Evolutionary conservation across 179 eudicot genomes (phyloP).

Genomic region (Heliamphora pulchella): DNA sequence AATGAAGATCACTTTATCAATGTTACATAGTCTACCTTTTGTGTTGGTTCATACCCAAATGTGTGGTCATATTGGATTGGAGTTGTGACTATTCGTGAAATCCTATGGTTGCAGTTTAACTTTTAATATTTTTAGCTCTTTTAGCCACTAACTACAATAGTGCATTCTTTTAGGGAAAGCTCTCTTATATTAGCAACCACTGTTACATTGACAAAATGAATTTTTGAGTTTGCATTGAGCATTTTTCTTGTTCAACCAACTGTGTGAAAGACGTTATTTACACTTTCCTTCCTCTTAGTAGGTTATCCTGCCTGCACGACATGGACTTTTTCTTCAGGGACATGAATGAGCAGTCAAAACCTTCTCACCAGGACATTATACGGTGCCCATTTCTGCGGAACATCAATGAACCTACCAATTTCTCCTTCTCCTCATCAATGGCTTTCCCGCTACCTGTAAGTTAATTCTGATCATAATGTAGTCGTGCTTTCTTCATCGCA

Average conservation of each 20-base stretch:
- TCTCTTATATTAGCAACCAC: background rate
- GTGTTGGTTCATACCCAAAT: background rate
- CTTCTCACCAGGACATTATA: conserved; percentile 41
- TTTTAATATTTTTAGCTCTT: background rate
- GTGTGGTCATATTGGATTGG: background rate
- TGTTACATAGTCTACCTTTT: background rate
- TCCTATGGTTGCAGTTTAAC: background rate
- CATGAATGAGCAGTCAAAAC: conserved; percentile 37
- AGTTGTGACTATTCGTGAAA: background rate
- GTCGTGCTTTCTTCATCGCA: background rate
- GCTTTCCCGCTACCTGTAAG: conserved; percentile 49
- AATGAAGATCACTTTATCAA: background rate
- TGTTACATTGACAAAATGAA: background rate
- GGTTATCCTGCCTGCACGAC: conserved; percentile 20
- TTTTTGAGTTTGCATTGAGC: conserved; percentile 11
- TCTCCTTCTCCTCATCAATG: conserved; percentile 53
- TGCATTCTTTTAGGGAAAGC: background rate
- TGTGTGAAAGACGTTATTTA: background rate
- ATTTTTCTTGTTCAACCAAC: conserved; percentile 1
- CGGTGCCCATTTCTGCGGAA: conserved; percentile 87
- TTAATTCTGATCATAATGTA: conserved; percentile 10
- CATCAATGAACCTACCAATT: conserved; percentile 77
- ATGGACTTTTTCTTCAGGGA: conserved; percentile 60
- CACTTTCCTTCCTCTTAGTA: conserved; percentile 21
- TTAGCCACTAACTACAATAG: background rate